Evolutionary conservation across 768 basidiomycete genomes (phyloP).

Genomic region (Mycena galericulata): DNA sequence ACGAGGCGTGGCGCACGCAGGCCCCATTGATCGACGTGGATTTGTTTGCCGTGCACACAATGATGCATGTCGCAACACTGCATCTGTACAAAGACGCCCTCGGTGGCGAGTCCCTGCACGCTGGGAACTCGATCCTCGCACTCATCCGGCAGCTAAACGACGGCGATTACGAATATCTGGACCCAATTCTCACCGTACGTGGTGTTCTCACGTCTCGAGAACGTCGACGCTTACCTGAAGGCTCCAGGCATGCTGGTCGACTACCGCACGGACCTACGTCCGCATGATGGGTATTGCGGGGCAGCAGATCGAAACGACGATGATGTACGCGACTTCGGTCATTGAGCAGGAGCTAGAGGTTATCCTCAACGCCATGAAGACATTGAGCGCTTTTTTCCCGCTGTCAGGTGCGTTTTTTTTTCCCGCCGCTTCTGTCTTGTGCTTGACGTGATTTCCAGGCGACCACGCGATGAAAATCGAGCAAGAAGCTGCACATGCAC

Average conservation of each 20-base stretch:
- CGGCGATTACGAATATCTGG: conserved; percentile 63
- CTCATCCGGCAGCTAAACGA: conserved; percentile 61
- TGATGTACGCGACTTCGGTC: conserved; percentile 32
- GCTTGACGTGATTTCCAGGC: conserved; percentile 25
- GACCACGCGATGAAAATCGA: conserved; percentile 43
- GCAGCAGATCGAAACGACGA: conserved; percentile 29
- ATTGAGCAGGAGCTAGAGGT: conserved; percentile 49
- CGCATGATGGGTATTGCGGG: conserved; percentile 43
- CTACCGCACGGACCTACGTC: conserved; percentile 53
- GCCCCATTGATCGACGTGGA: conserved; percentile 55
- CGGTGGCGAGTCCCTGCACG: conserved; percentile 56
- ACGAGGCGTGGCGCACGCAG: conserved; percentile 46
- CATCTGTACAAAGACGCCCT: conserved; percentile 59
- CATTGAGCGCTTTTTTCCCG: conserved; percentile 50
- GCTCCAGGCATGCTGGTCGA: conserved; percentile 53
- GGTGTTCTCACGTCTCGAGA: conserved; percentile 8
- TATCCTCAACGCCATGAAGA: conserved; percentile 49
- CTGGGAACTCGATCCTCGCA: conserved; percentile 56
- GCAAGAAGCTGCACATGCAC: conserved; percentile 36
- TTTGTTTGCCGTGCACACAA: conserved; percentile 60
- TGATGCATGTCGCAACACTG: conserved; percentile 62
- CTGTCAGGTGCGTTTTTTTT: conserved; percentile 46
- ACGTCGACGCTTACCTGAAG: conserved; percentile 3
- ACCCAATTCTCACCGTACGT: conserved; percentile 67
- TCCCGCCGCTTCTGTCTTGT: neutral